Evolutionary conservation across 2,329 filamentous ascomycete species (phyloP).

Genomic region (Kalaharituber pfeilii): DNA sequence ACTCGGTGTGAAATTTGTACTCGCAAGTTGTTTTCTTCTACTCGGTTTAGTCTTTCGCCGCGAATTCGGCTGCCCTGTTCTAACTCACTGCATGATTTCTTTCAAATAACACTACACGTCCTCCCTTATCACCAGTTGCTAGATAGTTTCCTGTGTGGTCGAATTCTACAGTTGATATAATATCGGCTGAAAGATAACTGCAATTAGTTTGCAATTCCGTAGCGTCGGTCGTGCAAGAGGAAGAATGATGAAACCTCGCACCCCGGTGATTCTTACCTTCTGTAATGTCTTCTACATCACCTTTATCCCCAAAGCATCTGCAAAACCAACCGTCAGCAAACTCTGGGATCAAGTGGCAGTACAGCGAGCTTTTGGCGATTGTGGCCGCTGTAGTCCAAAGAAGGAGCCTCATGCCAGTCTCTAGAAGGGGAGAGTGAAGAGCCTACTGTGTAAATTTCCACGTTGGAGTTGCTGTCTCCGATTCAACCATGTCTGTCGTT

Average conservation of each 20-base stretch:
- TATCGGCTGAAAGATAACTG: constrained; percentile 45
- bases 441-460: constrained; percentile 99
- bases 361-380: constrained; percentile 1
- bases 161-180: constrained; percentile 82
- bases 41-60: constrained; percentile 3
- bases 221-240: background rate
- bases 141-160: constrained; percentile 81
- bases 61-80: too few relatives aligned
- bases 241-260: background rate
- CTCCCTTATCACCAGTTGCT: constrained; percentile 78
- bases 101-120: constrained; percentile 70
- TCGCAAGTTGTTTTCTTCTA: constrained; percentile 99
- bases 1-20: constrained; percentile 99
- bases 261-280: constrained; percentile 71
- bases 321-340: constrained; percentile 14
- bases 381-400: background rate
- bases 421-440: constrained; percentile 3
- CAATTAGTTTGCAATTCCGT: constrained; percentile 16
- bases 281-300: constrained; percentile 96
- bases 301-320: constrained; percentile 99
- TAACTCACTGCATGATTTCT: constrained; percentile 78
- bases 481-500: constrained; percentile 71
- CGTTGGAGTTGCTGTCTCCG: constrained; percentile 81
- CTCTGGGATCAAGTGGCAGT: constrained; percentile 15
- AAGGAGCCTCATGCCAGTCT: background rate